Base-by-base conservation (phyloP, 441 rosid species). In the Croton laevigatus region DNA sequence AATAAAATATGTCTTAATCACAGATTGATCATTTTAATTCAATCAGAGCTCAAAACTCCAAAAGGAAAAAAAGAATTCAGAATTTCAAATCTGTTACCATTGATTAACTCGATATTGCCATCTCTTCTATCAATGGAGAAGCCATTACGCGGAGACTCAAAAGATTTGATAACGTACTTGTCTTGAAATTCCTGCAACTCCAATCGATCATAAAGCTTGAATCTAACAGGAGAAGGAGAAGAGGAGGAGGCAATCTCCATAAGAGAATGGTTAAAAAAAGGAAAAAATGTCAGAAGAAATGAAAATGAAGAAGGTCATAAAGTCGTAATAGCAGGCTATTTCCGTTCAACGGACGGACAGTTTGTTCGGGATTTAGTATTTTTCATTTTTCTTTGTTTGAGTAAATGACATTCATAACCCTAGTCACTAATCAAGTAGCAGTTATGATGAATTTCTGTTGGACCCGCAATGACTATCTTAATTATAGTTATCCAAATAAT, bases 101-200 rank as follows among this genome's bases (percentile, higher is more conserved):
- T 71, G 19, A 90, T 85, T 48, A 74, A 81, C 74, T 83, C 80
- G 75, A 94, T 76, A 74, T 80, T 77, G 20, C 99, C 98, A 68
- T 87, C 87, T 49, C 84, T 83, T 42, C 97, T 93, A 72, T 67
- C 71, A 70, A 92, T 83, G 52, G 84, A 85, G 90, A 94, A 94
- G 78, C 97, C 98, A 27, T 77, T 81, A 65, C 53, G 55, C n/a
- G 90, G 89, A 73, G 86, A 85, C 46, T 81, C 86, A 20, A 79
- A 64, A 44, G 97, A 80, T 73, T 79, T 87, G 80, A 92, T 76
- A 70, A 94, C 91, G 79, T 82, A 94, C 84, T 80, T 89, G 60
- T 88, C 96, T 37, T 78, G 86, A 67, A 86, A 92, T 71, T 94
- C 98, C 67, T 65, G 88, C 87, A 94, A 82, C 71, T 90, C 83